A percentile compares a stretch with the other conserved stretches of the same genome.
Conservation (phyloP, 1,284 basidiomycete genomes). For the Ustilago loliicola region DNA sequence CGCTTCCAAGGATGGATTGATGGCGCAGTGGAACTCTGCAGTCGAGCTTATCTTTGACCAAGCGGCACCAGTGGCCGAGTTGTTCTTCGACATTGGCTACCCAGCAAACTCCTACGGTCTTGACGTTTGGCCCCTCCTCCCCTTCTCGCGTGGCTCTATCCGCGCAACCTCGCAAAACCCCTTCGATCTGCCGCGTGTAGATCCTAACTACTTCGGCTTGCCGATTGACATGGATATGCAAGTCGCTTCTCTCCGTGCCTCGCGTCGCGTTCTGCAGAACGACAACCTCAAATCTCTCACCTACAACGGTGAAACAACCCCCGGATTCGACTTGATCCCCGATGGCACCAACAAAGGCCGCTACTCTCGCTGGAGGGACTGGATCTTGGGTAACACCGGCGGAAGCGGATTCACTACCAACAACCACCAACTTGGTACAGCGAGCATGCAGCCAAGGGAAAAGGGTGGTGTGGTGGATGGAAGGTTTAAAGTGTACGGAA, state of each 20-base stretch:
- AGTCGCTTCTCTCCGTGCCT: conserved; percentile 63
- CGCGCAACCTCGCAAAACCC: conserved; percentile 43
- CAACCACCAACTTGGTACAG: conserved; percentile 77
- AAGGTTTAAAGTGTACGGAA: conserved; percentile 69
- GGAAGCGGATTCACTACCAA: conserved; percentile 68
- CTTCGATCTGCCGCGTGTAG: conserved; percentile 28
- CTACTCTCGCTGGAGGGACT: conserved; percentile 68
- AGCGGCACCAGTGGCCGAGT: conserved; percentile 53
- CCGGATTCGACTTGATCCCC: conserved; percentile 65
- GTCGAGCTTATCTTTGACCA: conserved; percentile 51
- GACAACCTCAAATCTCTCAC: conserved; percentile 56
- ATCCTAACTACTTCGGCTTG: conserved; percentile 69
- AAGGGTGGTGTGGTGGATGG: conserved; percentile 75
- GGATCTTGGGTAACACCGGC: conserved; percentile 68
- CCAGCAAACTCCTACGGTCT: conserved; percentile 56
- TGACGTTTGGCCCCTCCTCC: conserved; percentile 64
- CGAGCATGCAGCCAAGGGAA: conserved; percentile 76
- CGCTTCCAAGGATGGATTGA: conserved; percentile 39
- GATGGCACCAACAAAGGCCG: conserved; percentile 60
- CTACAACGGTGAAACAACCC: conserved; percentile 68
- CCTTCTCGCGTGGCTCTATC: conserved; percentile 56
- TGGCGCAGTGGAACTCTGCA: conserved; percentile 51
- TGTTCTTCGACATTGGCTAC: conserved; percentile 62
- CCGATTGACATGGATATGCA: conserved; percentile 71
- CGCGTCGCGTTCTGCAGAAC: conserved; percentile 65